A percentile compares a stretch with the other conserved stretches of the same genome.
Evolutionary conservation across 345 rosid genomes (phyloP).

Genomic region (Eucalyptus viminalis): DNA sequence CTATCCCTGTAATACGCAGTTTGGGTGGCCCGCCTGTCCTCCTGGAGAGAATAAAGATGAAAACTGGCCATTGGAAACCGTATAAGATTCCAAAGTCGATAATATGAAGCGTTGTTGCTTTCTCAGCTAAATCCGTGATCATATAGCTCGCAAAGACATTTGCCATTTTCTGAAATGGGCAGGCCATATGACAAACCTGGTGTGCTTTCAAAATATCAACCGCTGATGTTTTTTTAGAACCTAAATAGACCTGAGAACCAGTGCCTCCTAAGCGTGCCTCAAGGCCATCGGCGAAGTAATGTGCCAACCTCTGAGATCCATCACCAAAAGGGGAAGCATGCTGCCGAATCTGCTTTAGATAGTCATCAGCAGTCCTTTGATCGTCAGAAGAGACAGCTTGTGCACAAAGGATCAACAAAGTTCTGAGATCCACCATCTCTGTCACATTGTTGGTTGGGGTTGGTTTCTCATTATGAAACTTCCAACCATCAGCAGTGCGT

Average conservation of each 20-base stretch:
- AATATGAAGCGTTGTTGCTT: slow-evolving; percentile 40
- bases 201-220: slow-evolving; percentile 53
- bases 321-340: slow-evolving; percentile 61
- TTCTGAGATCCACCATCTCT: slow-evolving; percentile 63
- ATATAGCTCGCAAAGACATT: slow-evolving; percentile 45
- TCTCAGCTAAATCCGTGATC: slow-evolving; percentile 26
- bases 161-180: slow-evolving; percentile 55
- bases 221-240: slow-evolving; percentile 36
- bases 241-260: slow-evolving; percentile 36
- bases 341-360: slow-evolving; percentile 60
- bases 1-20: slow-evolving; percentile 77
- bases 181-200: slow-evolving; percentile 32
- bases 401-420: slow-evolving; percentile 60
- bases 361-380: slow-evolving; percentile 47
- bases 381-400: slow-evolving; percentile 65
- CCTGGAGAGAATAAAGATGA: slow-evolving; percentile 46
- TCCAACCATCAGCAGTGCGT: slow-evolving; percentile 16
- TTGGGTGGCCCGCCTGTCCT: slow-evolving; percentile 60
- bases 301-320: slow-evolving; percentile 70
- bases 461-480: slow-evolving; percentile 19
- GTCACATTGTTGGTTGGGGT: slow-evolving; percentile 5
- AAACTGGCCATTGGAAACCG: slow-evolving; percentile 81
- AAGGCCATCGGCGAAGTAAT: slow-evolving; percentile 63
- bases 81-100: slow-evolving; percentile 72
- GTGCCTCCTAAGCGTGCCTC: slow-evolving; percentile 68